Evolutionary conservation across 306 rosid genomes (phyloP), one percentile per base, ranked within the genome.

Genomic region (Pterocarpus macrocarpus): DNA sequence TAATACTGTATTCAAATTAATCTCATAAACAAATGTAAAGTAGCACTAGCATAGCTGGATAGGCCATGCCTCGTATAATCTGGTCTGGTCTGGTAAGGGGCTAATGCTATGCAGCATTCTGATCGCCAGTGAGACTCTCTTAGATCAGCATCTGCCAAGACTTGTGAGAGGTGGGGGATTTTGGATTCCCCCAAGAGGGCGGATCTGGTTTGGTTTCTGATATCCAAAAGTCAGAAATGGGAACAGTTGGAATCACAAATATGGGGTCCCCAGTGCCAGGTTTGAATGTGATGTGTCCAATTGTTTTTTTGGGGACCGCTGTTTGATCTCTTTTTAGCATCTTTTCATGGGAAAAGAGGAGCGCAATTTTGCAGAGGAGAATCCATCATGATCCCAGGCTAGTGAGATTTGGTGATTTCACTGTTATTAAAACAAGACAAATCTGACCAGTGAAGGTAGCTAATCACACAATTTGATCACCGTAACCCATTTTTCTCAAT

Each of bases 261-360:
- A 61, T 70, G 55, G 81, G 81, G 53, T 45, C 80, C 78, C 73
- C 44, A 30, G 0, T 0, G 14, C 70, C 62, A 7, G 41, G 14
- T 12, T 81, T 81, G 75, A 73, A 62, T 80, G 65, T 3, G 80
- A 81, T 69, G 68, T 80, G 68, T 73, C 84, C 58, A 16, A 3
- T 64, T 64, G 61, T 64, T 73, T 73, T 64, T 4, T 34, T 64
- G 78, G 72, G 1, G 4, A 11, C 14, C 13, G 28, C 10, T 73
- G 57, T 35, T 35, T 71, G 14, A 41, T 68, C 62, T n/a, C 5
- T 69, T 80, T 50, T 80, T 59, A 70, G 14, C 72, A 59, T 79
- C 57, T 71, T 80, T 61, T 79, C 69, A 69, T 70, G 52, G 50
- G 17, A 43, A 77, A 36, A 36, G n/a, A 56, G 45, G 33, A 14